Conservation (phyloP, 2,329 filamentous ascomycete species). For the Colletotrichum somersetense region DNA sequence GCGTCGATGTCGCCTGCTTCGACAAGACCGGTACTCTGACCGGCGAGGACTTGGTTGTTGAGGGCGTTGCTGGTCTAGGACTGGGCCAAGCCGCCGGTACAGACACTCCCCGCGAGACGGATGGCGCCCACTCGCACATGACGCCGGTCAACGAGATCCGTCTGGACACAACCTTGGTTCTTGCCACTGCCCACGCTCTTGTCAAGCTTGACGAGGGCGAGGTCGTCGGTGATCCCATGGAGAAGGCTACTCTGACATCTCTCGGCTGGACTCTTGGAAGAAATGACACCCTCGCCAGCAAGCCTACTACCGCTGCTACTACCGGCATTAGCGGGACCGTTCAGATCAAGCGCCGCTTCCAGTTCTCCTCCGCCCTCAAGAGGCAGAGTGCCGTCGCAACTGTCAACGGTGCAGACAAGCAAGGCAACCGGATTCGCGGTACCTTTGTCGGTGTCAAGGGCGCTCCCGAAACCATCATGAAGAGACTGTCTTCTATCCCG, state of each 20-base stretch:
- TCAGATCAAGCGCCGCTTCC: conserved; percentile 96
- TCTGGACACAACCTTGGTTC: conserved; percentile 88
- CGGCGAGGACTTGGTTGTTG: conserved; percentile 95
- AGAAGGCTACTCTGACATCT: conserved; percentile 91
- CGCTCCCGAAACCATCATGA: conserved; percentile 95
- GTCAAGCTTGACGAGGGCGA: conserved; percentile 98
- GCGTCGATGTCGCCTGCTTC: conserved; percentile 96
- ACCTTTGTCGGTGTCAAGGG: conserved; percentile 98
- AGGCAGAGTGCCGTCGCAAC: conserved; percentile 95
- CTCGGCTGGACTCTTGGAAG: conserved; percentile 94
- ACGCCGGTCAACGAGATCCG: conserved; percentile 77
- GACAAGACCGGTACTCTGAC: conserved; percentile 98
- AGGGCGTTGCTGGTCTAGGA: conserved; percentile 91
- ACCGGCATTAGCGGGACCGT: conserved; percentile 77
- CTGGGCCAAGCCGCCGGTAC: conserved; percentile 74
- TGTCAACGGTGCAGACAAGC: conserved; percentile 79
- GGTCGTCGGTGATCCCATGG: conserved; percentile 98
- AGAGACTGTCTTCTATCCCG: conserved; percentile 87
- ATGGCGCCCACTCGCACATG: conserved; percentile 87
- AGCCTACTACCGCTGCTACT: conserved; percentile 61
- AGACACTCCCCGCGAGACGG: conserved; percentile 74
- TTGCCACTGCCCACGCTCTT: conserved; percentile 93
- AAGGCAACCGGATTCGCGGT: conserved; percentile 80
- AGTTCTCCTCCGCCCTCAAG: conserved; percentile 97
- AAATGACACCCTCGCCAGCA: conserved; percentile 85